phyloP scores from a whole-genome alignment of 2,329 filamentous ascomycete genomes.

The Alternaria gaisen region DNA sequence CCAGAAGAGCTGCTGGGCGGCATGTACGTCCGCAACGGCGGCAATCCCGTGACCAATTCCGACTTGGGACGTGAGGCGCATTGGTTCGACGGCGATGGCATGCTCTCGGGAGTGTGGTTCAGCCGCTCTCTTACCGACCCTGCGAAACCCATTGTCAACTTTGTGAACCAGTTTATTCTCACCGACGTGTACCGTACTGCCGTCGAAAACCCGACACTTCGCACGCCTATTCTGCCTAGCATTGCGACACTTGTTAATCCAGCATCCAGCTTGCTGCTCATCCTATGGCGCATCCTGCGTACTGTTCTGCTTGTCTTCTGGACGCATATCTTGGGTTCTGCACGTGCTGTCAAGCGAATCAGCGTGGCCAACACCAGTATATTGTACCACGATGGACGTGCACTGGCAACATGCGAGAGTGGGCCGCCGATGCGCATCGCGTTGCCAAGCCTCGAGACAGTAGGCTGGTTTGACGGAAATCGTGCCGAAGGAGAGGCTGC shows the following conservation, averaged over 20 bases:
- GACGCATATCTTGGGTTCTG: constrained; percentile 66
- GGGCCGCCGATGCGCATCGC: constrained; percentile 73
- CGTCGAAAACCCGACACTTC: constrained; percentile 57
- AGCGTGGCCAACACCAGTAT: constrained; percentile 75
- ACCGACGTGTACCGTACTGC: constrained; percentile 71
- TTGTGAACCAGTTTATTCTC: constrained; percentile 74
- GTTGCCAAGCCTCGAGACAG: constrained; percentile 70
- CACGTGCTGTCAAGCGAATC: constrained; percentile 69
- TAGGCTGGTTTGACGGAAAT: constrained; percentile 74
- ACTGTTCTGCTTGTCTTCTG: constrained; percentile 66
- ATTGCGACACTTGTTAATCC: constrained; percentile 72
- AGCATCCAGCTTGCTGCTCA: constrained; percentile 61
- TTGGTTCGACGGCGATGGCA: constrained; percentile 80
- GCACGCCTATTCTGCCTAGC: constrained; percentile 69
- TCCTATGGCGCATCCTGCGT: constrained; percentile 64
- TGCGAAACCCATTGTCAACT: constrained; percentile 64
- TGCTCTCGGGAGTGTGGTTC: constrained; percentile 74
- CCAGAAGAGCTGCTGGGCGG: constrained; percentile 72
- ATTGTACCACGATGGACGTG: constrained; percentile 73
- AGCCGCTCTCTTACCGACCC: constrained; percentile 50
- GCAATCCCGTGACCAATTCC: constrained; percentile 71
- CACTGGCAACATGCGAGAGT: constrained; percentile 74
- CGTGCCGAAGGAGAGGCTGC: constrained; percentile 62
- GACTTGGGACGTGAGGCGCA: constrained; percentile 70
- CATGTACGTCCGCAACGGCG: constrained; percentile 76